Evolutionary conservation across 805 yeast genomes (phyloP).

Genomic region (Jamesozyma gamospora): DNA sequence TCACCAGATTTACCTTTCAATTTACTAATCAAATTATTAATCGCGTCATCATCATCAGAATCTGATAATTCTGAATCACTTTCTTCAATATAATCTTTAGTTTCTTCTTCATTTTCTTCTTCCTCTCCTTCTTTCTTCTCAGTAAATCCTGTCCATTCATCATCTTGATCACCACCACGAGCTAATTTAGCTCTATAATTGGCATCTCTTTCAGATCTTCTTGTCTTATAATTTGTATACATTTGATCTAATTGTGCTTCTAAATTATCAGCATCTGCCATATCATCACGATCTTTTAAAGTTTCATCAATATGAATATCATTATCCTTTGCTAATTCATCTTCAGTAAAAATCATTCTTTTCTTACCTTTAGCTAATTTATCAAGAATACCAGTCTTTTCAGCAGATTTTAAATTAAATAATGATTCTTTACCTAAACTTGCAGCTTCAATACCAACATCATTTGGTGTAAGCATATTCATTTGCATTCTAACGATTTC

Average conservation of each 20-base stretch:
- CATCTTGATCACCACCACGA: constrained; percentile 69
- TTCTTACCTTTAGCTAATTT: constrained; percentile 71
- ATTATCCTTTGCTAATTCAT: constrained; percentile 44
- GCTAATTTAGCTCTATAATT: constrained; percentile 58
- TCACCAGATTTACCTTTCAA: constrained; percentile 38
- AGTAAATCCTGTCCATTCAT: constrained; percentile 66
- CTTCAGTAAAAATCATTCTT: constrained; percentile 46
- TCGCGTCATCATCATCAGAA: constrained; percentile 66
- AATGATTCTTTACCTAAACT: constrained; percentile 65
- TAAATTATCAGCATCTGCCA: constrained; percentile 49
- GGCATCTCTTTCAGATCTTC: constrained; percentile 59
- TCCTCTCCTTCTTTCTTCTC: constrained; percentile 35
- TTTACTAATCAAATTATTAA: constrained; percentile 48
- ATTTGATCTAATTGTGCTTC: constrained; percentile 76
- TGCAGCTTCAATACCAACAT: constrained; percentile 89
- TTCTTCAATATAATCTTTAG: constrained; percentile 37
- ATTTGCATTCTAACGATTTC: constrained; percentile 87
- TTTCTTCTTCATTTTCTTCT: constrained; percentile 29
- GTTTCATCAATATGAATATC: constrained; percentile 48
- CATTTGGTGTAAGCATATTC: constrained; percentile 89
- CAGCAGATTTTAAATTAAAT: constrained; percentile 77
- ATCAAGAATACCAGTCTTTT: constrained; percentile 72
- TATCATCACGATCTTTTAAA: constrained; percentile 28
- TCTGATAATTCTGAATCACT: constrained; percentile 39
- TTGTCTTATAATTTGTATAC: constrained; percentile 63